Evolutionary conservation across 164 flowering plant genomes (phyloP).

Genomic region (Santalum album): DNA sequence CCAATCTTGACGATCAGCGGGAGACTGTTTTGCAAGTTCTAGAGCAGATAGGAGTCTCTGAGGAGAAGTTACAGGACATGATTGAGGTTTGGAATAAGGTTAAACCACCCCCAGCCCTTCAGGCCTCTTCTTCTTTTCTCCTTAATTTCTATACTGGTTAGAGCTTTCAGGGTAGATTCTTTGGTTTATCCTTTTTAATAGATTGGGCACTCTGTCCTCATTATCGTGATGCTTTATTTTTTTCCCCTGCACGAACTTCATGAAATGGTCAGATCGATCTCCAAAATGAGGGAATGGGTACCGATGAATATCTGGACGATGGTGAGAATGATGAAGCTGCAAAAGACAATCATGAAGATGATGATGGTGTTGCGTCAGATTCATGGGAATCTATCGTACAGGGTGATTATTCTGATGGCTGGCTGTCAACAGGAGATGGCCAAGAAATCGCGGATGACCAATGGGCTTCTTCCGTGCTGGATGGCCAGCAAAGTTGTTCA

Average conservation of each 20-base stretch:
- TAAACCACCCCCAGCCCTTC: background rate
- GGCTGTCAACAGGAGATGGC: slow-evolving; percentile 22
- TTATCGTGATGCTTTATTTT: background rate
- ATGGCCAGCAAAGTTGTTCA: slow-evolving; percentile 15
- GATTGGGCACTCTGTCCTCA: no score
- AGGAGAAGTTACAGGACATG: slow-evolving; percentile 77
- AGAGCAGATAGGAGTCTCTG: slow-evolving; percentile 77
- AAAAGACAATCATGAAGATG: slow-evolving; percentile 13
- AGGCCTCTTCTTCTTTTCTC: background rate
- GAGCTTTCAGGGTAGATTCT: background rate
- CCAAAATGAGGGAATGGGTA: slow-evolving; percentile 23
- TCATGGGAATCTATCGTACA: slow-evolving; percentile 15
- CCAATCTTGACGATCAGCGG: slow-evolving; percentile 72
- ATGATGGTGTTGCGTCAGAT: slow-evolving; percentile 14
- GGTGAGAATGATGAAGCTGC: slow-evolving; percentile 19
- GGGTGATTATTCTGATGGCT: slow-evolving; percentile 24
- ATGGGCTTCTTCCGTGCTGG: background rate
- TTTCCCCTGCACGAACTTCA: background rate
- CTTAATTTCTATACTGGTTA: background rate
- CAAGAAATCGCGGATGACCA: slow-evolving; percentile 14
- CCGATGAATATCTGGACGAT: slow-evolving; percentile 20
- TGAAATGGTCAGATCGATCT: slow-evolving; percentile 72
- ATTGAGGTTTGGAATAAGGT: slow-evolving; percentile 99
- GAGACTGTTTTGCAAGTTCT: slow-evolving; percentile 75
- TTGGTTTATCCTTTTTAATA: no score